These are phyloP conservation scores for Mucor lusitanicus DNA, from an alignment of 371 early-diverging fungal genomes.

Conservation along the genomic window DNA sequence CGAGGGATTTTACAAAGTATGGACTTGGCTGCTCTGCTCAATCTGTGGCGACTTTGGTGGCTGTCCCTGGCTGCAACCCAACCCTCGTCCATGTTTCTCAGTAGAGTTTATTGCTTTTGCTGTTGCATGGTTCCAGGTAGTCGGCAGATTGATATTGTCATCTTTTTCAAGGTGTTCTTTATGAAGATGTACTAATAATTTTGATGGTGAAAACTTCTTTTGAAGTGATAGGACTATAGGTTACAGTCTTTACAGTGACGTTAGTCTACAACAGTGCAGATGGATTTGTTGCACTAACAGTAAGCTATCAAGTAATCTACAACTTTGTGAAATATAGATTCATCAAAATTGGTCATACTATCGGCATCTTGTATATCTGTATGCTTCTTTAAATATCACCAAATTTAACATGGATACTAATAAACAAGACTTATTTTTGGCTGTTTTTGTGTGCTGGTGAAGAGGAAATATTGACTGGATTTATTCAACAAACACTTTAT, in stretches of 20 bases:
- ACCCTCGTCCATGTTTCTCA: conserved; percentile 21
- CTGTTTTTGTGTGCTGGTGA: neutral
- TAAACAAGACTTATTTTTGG: conserved; percentile 5
- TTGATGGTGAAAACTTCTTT: conserved; percentile 20
- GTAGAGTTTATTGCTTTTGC: conserved; percentile 21
- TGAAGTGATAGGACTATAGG: conserved; percentile 16
- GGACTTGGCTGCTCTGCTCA: conserved; percentile 26
- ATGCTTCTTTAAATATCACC: conserved; percentile 4
- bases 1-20: conserved; percentile 19
- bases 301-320: conserved; percentile 7
- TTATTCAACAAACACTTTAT: neutral
- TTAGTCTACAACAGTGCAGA: conserved; percentile 14
- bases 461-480: neutral
- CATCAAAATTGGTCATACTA: conserved; percentile 16
- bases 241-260: conserved; percentile 17
- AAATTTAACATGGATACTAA: too few relatives aligned
- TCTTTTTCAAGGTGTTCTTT: conserved; percentile 18
- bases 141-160: conserved; percentile 23
- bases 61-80: conserved; percentile 21
- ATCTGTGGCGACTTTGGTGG: conserved; percentile 23
- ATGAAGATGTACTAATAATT: conserved; percentile 16
- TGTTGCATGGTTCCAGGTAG: conserved; percentile 26
- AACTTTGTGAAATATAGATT: conserved; percentile 14
- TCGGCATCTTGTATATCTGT: conserved; percentile 4
- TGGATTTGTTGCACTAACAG: conserved; percentile 15